Evolutionary conservation across 2,329 filamentous ascomycete genomes (phyloP).

Genomic region (Penicillium olsonii): DNA sequence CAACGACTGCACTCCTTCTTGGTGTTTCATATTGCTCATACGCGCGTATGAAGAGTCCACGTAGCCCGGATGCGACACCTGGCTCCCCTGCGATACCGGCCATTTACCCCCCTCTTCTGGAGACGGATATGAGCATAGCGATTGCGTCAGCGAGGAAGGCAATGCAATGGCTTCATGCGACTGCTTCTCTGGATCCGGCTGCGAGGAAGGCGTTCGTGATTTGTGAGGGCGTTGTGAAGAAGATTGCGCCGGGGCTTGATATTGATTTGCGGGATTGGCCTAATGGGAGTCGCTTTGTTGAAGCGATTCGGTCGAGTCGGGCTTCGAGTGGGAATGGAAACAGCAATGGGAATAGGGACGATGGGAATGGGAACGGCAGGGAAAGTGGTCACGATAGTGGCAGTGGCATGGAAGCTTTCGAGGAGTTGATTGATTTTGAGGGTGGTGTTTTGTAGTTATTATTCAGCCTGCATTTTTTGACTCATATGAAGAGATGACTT

Average conservation of each 20-base stretch:
- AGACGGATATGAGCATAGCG: constrained; percentile 25
- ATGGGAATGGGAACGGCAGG: constrained; percentile 1
- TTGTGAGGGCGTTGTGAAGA: constrained; percentile 34
- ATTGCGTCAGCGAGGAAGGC: constrained; percentile 37
- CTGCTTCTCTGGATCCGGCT: constrained; percentile 32
- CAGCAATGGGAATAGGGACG: not conserved
- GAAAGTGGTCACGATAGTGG: not conserved
- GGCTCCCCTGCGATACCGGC: not conserved
- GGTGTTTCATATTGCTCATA: constrained; percentile 31
- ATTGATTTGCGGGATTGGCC: constrained; percentile 36
- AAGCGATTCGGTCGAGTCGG: not conserved
- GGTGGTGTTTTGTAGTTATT: constrained; percentile 1
- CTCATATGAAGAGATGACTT: not conserved
- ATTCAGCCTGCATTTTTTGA: not conserved
- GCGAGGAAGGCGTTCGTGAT: constrained; percentile 38
- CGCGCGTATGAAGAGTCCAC: not conserved
- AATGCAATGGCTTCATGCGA: constrained; percentile 39
- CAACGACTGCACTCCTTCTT: constrained; percentile 43
- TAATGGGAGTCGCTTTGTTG: constrained; percentile 11
- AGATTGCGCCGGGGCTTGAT: constrained; percentile 32
- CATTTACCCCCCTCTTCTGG: constrained; percentile 18
- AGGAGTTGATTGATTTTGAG: constrained; percentile 24
- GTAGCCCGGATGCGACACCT: not conserved
- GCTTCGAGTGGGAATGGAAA: not conserved
- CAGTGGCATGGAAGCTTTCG: constrained; percentile 15